Evolutionary conservation across 2,329 filamentous ascomycete species (phyloP).

Genomic region (Fusarium sp.): DNA sequence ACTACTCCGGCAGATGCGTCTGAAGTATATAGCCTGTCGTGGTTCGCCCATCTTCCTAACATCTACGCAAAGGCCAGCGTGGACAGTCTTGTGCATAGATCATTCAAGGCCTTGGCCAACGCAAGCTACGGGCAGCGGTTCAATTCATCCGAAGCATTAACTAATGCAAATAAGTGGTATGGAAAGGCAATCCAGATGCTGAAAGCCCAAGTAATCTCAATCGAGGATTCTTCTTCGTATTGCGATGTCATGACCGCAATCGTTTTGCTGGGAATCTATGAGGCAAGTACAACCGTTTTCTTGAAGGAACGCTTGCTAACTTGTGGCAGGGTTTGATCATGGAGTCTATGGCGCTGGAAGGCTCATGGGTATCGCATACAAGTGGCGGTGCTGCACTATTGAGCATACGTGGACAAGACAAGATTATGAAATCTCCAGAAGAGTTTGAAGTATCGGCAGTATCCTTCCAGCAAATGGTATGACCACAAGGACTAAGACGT

Average conservation of each 20-base stretch:
- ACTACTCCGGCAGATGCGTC: not conserved
- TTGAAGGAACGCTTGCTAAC: not conserved
- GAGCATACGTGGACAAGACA: not conserved
- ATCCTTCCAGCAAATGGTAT: not conserved
- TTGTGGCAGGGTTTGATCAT: not conserved
- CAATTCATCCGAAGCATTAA: not conserved
- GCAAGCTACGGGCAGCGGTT: conserved; percentile 3
- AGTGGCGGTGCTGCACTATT: not conserved
- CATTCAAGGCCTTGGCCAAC: not conserved
- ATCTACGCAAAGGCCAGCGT: not conserved
- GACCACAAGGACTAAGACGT: accelerated
- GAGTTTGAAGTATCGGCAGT: not conserved
- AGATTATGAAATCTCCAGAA: not conserved
- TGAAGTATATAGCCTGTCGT: not conserved
- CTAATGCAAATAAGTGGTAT: not conserved
- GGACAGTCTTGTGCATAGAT: not conserved
- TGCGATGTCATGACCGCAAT: not conserved
- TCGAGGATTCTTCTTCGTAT: not conserved
- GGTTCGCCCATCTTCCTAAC: not conserved
- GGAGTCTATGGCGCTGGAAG: not conserved
- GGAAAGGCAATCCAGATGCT: not conserved
- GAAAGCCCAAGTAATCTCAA: not conserved
- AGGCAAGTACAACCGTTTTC: not conserved
- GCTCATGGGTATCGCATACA: not conserved
- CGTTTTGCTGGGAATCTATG: not conserved